Conservation (phyloP, 345 rosid genomes). For the Heritiera littoralis region DNA sequence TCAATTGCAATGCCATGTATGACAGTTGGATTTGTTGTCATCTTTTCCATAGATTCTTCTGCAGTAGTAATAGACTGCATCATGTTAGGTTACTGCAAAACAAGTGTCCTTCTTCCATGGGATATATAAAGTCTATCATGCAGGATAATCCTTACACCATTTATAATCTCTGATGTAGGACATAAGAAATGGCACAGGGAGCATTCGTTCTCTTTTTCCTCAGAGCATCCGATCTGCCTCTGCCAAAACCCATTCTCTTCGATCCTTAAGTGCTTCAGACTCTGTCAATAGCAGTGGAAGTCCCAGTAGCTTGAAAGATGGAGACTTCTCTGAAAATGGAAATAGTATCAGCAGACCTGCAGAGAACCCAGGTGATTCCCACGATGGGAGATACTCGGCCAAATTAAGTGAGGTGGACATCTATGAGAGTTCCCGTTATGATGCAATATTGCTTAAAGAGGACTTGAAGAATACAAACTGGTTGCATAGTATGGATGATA, state of each 20-base stretch:
- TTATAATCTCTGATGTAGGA: slow-evolving; percentile 52
- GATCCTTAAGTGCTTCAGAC: slow-evolving; percentile 46
- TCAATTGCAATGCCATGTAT: no score
- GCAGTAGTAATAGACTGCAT: not conserved
- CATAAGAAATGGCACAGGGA: slow-evolving; percentile 68
- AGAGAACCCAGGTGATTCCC: slow-evolving; percentile 45
- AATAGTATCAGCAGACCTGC: slow-evolving; percentile 26
- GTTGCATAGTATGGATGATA: slow-evolving; percentile 89
- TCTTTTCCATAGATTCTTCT: not conserved
- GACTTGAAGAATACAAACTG: slow-evolving; percentile 87
- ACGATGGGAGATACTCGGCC: slow-evolving; percentile 50
- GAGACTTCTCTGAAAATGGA: slow-evolving; percentile 39
- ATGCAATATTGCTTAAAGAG: slow-evolving; percentile 81
- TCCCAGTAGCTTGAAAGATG: slow-evolving; percentile 34
- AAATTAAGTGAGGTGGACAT: slow-evolving; percentile 66
- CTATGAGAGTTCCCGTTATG: slow-evolving; percentile 90
- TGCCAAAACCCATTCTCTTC: slow-evolving; percentile 55
- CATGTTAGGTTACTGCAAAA: slow-evolving; percentile 8
- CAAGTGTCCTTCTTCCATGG: not conserved
- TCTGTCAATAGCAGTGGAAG: slow-evolving; percentile 36
- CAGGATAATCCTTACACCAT: slow-evolving; percentile 18
- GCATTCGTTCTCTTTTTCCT: slow-evolving; percentile 69
- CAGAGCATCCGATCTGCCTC: slow-evolving; percentile 78
- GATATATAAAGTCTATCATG: not conserved
- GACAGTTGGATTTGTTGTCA: not conserved